Conservation (phyloP, 352 stramenopile genomes). For the Phytophthora citricola region DNA sequence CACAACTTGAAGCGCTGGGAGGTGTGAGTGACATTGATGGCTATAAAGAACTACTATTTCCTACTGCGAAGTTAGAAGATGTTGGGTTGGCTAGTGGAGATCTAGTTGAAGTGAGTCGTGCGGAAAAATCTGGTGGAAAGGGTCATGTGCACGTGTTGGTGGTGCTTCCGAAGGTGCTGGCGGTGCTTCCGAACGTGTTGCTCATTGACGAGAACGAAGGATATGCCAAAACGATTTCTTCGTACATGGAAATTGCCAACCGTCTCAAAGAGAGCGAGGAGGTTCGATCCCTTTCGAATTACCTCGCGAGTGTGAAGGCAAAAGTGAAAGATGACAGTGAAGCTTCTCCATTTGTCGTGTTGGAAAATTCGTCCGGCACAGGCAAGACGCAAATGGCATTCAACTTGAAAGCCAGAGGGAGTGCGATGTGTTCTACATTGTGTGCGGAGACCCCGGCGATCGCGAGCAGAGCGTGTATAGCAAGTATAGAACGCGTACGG, state of each 20-base stretch:
- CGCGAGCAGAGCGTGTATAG: slow-evolving; percentile 7
- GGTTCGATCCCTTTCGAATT: background rate
- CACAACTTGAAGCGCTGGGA: too few relatives aligned
- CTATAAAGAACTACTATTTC: too few relatives aligned
- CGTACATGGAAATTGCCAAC: background rate
- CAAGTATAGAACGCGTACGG: background rate
- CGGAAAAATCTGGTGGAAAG: too few relatives aligned
- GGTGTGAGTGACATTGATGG: too few relatives aligned
- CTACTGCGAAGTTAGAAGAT: too few relatives aligned
- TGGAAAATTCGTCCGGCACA: background rate
- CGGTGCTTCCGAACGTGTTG: background rate
- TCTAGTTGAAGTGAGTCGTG: too few relatives aligned
- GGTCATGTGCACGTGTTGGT: too few relatives aligned
- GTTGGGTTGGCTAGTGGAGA: too few relatives aligned
- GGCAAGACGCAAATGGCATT: slow-evolving; percentile 23
- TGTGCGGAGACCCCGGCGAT: slow-evolving; percentile 10
- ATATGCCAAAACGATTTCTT: background rate
- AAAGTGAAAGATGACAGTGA: background rate
- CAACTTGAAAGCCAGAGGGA: slow-evolving; percentile 19
- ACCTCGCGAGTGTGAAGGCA: background rate
- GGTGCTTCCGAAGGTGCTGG: too few relatives aligned
- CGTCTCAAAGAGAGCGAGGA: background rate
- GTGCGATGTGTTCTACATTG: slow-evolving; percentile 19
- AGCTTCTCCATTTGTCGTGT: too few relatives aligned
- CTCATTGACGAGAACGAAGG: background rate